Evolutionary conservation across 1,284 basidiomycete species (phyloP).

Genomic region (Ustilago shanxiensis): DNA sequence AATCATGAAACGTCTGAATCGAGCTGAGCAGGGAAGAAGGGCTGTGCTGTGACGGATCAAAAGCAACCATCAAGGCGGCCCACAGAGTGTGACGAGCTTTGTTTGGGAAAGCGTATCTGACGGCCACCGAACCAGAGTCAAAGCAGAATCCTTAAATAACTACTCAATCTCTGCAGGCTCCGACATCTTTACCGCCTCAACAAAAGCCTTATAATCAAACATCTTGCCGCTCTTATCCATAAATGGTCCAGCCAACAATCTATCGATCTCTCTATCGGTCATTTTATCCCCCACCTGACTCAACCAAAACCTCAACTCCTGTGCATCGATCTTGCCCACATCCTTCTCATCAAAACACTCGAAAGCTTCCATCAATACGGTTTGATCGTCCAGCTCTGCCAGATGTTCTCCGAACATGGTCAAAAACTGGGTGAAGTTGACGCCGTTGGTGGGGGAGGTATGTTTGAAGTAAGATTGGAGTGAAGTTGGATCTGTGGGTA

Average conservation of each 20-base stretch:
- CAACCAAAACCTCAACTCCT: conserved; percentile 62
- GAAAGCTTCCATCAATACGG: conserved; percentile 64
- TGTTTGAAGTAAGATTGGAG: conserved; percentile 35
- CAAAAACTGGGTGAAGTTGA: conserved; percentile 68
- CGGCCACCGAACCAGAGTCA: too few species aligned
- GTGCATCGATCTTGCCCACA: conserved; percentile 61
- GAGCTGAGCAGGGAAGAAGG: not conserved
- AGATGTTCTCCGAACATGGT: conserved; percentile 67
- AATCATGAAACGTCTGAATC: not conserved
- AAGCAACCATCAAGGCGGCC: too few species aligned
- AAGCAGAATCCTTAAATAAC: too few species aligned
- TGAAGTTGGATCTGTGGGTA: conserved; percentile 23
- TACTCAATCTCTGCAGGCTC: conserved; percentile 64
- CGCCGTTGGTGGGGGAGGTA: conserved; percentile 7
- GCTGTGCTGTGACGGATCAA: too few species aligned
- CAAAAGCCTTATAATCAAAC: conserved; percentile 69
- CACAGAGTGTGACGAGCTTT: too few species aligned
- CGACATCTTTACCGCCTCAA: conserved; percentile 66
- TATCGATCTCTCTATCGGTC: conserved; percentile 60
- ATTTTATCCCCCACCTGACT: conserved; percentile 65
- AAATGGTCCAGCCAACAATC: conserved; percentile 60
- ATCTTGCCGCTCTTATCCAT: conserved; percentile 61
- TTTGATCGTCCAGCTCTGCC: conserved; percentile 60
- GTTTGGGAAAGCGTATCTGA: too few species aligned
- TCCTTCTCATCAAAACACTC: conserved; percentile 69